phyloP scores from a whole-genome alignment of 805 yeast species.

The Teunomyces panamensis region DNA sequence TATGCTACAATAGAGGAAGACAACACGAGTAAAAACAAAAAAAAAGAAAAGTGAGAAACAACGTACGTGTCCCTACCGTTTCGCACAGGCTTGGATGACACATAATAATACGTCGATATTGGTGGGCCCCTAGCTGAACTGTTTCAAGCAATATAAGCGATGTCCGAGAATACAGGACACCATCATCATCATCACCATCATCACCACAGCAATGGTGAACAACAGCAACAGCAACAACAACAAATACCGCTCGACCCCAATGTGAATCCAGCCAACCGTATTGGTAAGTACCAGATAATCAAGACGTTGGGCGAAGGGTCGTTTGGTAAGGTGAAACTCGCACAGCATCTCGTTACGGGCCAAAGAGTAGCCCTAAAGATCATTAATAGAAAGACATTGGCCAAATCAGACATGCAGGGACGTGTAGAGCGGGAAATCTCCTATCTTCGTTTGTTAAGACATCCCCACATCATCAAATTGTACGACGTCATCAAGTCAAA shows the following conservation, averaged over 20 bases:
- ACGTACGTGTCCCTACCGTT: not conserved
- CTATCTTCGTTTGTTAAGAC: constrained; percentile 26
- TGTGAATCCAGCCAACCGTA: constrained; percentile 44
- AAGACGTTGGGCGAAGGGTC: constrained; percentile 31
- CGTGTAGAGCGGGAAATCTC: constrained; percentile 28
- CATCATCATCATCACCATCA: constrained; percentile 13
- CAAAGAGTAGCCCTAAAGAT: constrained; percentile 28
- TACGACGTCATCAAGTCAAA: constrained; percentile 30
- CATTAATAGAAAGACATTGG: constrained; percentile 28
- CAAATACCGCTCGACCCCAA: constrained; percentile 11
- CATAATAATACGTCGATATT: not conserved
- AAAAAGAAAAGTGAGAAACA: not conserved
- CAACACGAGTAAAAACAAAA: not conserved
- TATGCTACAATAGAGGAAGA: not conserved
- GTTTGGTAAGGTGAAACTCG: constrained; percentile 30
- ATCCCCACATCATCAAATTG: constrained; percentile 30
- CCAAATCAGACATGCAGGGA: constrained; percentile 31
- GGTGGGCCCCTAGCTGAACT: not conserved
- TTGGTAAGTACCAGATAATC: constrained; percentile 59
- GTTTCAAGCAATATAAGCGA: not conserved
- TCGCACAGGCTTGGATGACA: not conserved
- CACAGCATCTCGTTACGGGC: constrained; percentile 27
- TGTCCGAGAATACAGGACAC: constrained; percentile 1
- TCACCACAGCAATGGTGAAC: constrained; percentile 13
- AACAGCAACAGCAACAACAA: not conserved